Evolutionary conservation across 345 rosid species (phyloP).

Genomic region (Rhodamnia rubescens): DNA sequence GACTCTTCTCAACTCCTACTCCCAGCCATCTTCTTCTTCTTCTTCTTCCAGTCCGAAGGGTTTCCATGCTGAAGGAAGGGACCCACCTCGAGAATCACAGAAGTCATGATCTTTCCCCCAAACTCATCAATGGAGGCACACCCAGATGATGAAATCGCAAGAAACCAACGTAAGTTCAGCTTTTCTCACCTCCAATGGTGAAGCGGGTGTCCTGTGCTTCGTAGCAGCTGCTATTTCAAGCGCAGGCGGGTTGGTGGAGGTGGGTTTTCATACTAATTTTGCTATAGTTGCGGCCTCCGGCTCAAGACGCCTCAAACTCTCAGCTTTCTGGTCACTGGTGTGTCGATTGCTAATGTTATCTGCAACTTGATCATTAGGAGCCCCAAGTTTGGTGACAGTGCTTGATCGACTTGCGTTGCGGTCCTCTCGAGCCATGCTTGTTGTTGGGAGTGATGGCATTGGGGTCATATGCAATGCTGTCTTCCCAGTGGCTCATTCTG

Average conservation of each 20-base stretch:
- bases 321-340: slow-evolving; percentile 93
- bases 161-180: slow-evolving; percentile 12
- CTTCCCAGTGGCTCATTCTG: slow-evolving; percentile 78
- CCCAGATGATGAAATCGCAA: slow-evolving; percentile 8
- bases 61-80: slow-evolving; percentile 11
- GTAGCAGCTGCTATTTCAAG: slow-evolving; percentile 66
- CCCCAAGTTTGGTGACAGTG: slow-evolving; percentile 27
- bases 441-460: slow-evolving; percentile 72
- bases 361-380: slow-evolving; percentile 27
- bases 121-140: slow-evolving; percentile 24
- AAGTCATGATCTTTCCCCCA: slow-evolving; percentile 4
- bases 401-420: slow-evolving; percentile 55
- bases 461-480: slow-evolving; percentile 68
- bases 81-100: slow-evolving; percentile 3
- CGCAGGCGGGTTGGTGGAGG: slow-evolving; percentile 96
- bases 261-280: slow-evolving; percentile 72
- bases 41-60: slow-evolving; percentile 9
- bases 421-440: slow-evolving; percentile 80
- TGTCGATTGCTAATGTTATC: slow-evolving; percentile 63
- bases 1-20: not conserved
- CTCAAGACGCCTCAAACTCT: slow-evolving; percentile 70
- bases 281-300: slow-evolving; percentile 58
- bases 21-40: not conserved
- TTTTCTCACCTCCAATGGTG: slow-evolving; percentile 16
- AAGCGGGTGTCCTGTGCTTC: slow-evolving; percentile 55